Evolutionary conservation across 169 alveolate genomes (phyloP).

Genomic region (Babesia caballi): DNA sequence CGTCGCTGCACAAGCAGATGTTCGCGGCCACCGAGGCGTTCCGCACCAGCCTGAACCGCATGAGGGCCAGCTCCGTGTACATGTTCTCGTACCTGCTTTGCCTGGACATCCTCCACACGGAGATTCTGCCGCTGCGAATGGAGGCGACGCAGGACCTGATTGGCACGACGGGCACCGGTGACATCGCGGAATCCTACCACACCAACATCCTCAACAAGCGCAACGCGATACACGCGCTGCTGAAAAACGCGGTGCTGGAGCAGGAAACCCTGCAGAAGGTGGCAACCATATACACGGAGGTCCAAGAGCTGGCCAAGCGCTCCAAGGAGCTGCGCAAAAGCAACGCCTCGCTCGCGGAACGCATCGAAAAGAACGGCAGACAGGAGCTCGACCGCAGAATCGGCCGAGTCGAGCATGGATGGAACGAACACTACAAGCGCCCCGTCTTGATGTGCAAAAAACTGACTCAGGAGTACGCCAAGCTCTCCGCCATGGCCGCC

Average conservation of each 20-base stretch:
- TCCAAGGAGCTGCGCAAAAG: background rate
- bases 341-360: background rate
- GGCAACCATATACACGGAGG: background rate
- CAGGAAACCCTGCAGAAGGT: background rate
- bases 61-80: constrained; percentile 14
- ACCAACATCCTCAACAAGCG: constrained; percentile 12
- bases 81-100: constrained; percentile 22
- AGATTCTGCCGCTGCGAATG: constrained; percentile 23
- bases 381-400: background rate
- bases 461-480: background rate
- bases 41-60: background rate
- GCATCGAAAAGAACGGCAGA: background rate
- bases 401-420: constrained; percentile 1
- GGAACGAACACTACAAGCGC: constrained; percentile 25
- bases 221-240: background rate
- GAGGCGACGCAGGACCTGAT: constrained; percentile 20
- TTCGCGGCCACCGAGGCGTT: background rate
- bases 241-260: constrained; percentile 1
- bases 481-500: background rate
- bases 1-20: background rate
- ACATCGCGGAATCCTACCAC: background rate
- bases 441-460: constrained; percentile 15
- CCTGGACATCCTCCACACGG: constrained; percentile 13
- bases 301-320: background rate
- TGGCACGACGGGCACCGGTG: constrained; percentile 16